These are phyloP conservation scores for Phytophthora aleatoria DNA, from an alignment of 352 stramenopile species.

Conservation along the genomic window DNA sequence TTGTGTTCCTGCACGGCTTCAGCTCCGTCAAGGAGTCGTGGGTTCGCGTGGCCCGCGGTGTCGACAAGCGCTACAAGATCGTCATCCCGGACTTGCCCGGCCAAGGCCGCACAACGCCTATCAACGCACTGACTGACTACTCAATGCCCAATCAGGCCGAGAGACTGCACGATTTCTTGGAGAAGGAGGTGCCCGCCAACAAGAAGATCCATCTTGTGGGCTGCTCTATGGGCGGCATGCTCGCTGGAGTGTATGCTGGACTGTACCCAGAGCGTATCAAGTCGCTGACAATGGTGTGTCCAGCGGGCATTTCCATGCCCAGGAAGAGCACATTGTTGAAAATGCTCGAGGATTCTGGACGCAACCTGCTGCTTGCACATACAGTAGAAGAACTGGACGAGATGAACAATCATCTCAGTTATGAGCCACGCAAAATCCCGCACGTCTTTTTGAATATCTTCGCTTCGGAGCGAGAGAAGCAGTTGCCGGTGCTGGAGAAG, in stretches of 20 bases:
- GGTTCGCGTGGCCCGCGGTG: constrained; percentile 50
- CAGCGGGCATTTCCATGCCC: constrained; percentile 70
- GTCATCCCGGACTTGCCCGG: constrained; percentile 75
- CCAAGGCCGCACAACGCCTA: constrained; percentile 62
- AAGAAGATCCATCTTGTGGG: constrained; percentile 76
- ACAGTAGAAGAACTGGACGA: constrained; percentile 63
- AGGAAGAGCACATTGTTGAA: constrained; percentile 61
- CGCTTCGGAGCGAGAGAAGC: constrained; percentile 51
- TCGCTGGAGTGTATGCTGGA: constrained; percentile 71
- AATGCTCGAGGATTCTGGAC: constrained; percentile 64
- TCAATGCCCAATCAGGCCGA: constrained; percentile 55
- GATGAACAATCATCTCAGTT: constrained; percentile 55
- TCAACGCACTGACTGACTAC: constrained; percentile 52
- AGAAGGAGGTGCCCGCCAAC: constrained; percentile 46
- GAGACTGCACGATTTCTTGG: constrained; percentile 63
- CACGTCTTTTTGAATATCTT: constrained; percentile 39
- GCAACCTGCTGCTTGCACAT: constrained; percentile 67
- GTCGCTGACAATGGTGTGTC: constrained; percentile 79
- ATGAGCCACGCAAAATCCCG: constrained; percentile 39
- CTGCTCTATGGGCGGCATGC: constrained; percentile 81
- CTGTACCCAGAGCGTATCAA: constrained; percentile 57
- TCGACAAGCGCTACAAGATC: constrained; percentile 61
- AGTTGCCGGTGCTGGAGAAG: constrained; percentile 62
- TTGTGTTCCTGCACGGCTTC: constrained; percentile 80
- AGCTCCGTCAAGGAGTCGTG: constrained; percentile 74